phyloP scores from a whole-genome alignment of 106 monocot genomes.

The Phalaenopsis equestris region DNA sequence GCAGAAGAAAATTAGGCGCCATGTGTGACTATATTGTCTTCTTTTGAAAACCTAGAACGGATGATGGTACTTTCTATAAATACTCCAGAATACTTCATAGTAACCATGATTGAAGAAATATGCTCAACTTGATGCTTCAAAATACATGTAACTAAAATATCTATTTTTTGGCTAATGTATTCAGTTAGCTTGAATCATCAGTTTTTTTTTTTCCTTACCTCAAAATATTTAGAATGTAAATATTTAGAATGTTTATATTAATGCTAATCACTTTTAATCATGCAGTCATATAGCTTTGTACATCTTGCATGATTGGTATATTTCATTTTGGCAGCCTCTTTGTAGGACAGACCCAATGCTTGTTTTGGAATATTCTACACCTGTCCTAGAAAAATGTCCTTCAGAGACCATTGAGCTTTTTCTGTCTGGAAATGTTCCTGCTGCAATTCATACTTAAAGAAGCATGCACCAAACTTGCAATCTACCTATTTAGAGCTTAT shows the following conservation, averaged over 20 bases:
- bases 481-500: constrained; percentile 95
- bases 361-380: constrained; percentile 79
- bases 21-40: not conserved
- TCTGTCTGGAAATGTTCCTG: constrained; percentile 89
- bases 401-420: constrained; percentile 95
- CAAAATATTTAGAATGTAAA: not conserved
- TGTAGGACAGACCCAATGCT: constrained; percentile 92
- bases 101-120: not conserved
- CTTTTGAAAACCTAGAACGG: not conserved
- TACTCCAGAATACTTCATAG: not conserved
- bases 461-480: constrained; percentile 91
- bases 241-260: not conserved
- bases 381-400: constrained; percentile 90
- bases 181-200: not conserved
- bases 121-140: not conserved
- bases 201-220: not conserved
- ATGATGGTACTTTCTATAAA: not conserved
- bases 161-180: not conserved
- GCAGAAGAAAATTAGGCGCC: not conserved
- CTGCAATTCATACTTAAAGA: constrained; percentile 95
- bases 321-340: constrained; percentile 64
- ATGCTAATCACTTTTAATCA: not conserved
- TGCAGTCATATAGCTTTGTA: not conserved
- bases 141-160: constrained; percentile 1
- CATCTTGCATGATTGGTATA: not conserved